phyloP scores from a whole-genome alignment of 78 protist genomes.

The Dictyostelium brefeldianum region DNA sequence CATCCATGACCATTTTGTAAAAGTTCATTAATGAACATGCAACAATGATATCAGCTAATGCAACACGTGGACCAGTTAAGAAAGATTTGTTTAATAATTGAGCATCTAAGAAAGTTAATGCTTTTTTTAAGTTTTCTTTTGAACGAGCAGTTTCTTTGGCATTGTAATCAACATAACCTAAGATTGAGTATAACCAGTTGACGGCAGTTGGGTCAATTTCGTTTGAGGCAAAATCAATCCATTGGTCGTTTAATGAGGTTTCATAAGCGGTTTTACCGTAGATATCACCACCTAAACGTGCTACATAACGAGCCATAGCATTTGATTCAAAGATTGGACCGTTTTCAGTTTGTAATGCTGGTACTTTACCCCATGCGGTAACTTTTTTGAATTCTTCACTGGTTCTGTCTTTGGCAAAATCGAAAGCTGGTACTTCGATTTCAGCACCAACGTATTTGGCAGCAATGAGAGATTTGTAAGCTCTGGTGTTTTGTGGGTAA shows the following conservation, averaged over 20 bases:
- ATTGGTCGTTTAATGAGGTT: slow-evolving; percentile 83
- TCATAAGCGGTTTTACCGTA: slow-evolving; percentile 84
- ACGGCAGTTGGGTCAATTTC: slow-evolving; percentile 72
- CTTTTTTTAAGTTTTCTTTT: slow-evolving; percentile 61
- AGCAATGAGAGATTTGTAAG: slow-evolving; percentile 81
- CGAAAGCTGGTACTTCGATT: slow-evolving; percentile 82
- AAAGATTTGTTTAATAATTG: slow-evolving; percentile 73
- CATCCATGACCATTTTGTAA: slow-evolving; percentile 83
- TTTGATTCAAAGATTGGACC: slow-evolving; percentile 90
- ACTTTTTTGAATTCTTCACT: slow-evolving; percentile 50
- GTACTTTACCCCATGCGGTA: slow-evolving; percentile 90
- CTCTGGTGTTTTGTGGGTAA: slow-evolving; percentile 82
- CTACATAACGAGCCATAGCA: slow-evolving; percentile 83
- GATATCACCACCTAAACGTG: slow-evolving; percentile 60
- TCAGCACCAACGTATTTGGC: slow-evolving; percentile 87
- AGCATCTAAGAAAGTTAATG: slow-evolving; percentile 60
- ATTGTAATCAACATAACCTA: slow-evolving; percentile 54
- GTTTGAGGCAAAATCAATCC: slow-evolving; percentile 85
- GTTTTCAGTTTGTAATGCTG: slow-evolving; percentile 84
- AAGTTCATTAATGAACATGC: slow-evolving; percentile 65
- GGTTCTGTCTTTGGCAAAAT: slow-evolving; percentile 61
- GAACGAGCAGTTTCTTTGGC: slow-evolving; percentile 62
- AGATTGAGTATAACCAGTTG: slow-evolving; percentile 79
- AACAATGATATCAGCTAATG: slow-evolving; percentile 91
- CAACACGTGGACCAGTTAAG: slow-evolving; percentile 88